These are phyloP conservation scores for Mycena pura DNA, from an alignment of 768 basidiomycete genomes.

Conservation along the genomic window DNA sequence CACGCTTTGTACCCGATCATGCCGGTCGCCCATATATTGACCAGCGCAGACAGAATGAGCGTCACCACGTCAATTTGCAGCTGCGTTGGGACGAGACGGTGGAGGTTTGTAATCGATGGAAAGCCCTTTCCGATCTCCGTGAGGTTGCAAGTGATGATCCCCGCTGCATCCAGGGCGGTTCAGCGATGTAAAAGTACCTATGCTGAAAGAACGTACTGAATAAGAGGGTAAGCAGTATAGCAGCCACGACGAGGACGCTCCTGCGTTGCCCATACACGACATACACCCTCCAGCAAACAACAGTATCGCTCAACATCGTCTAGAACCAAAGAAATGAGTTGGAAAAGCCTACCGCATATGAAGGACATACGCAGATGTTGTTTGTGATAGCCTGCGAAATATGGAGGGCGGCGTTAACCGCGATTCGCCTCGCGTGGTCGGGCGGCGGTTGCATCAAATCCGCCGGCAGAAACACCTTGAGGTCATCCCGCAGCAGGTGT, in stretches of 20 bases:
- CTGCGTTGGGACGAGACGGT: not conserved
- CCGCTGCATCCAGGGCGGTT: constrained; percentile 20
- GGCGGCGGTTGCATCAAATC: not conserved
- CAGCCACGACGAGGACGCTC: not conserved
- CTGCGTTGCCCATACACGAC: not conserved
- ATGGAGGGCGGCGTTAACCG: not conserved
- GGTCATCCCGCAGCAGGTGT: not conserved
- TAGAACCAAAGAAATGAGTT: too few relatives aligned
- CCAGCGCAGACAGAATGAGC: not conserved
- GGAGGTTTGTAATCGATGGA: not conserved
- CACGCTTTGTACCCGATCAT: constrained; percentile 12
- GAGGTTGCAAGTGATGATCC: constrained; percentile 7
- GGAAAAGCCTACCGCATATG: too few relatives aligned
- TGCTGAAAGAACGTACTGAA: not conserved
- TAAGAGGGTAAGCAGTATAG: not conserved
- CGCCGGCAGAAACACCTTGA: not conserved
- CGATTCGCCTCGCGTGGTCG: not conserved
- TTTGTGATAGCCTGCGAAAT: not conserved
- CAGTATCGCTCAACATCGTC: too few relatives aligned
- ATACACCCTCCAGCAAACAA: constrained; percentile 2
- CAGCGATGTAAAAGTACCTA: not conserved
- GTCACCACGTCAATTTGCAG: constrained; percentile 3
- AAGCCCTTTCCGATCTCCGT: constrained; percentile 11
- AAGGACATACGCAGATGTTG: not conserved
- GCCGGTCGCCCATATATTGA: constrained; percentile 15